Base-by-base conservation (phyloP, 768 basidiomycete genomes). In the Macrocybe gigantea region DNA sequence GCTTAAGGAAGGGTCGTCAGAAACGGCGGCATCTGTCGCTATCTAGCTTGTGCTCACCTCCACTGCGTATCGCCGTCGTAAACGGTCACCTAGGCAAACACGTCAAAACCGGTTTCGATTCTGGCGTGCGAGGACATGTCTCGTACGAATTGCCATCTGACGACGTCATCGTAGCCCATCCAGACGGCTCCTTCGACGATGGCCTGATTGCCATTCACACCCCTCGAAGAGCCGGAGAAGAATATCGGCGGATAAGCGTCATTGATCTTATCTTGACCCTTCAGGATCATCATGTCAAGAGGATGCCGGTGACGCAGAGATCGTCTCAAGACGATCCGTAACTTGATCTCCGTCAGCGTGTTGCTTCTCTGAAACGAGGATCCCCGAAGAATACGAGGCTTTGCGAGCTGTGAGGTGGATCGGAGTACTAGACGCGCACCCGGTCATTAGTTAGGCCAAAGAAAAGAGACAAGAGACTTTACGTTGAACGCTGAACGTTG, bases 71-170 rank as follows among this genome's bases (percentile, higher is more conserved):
- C 64, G 30, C 66, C 65, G 49, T 79, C 74, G 54, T 78, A 76
- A 5, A 74, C 72, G 31, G 81, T 79, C 22, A 70, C 72, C 82
- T 83, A 46, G 13, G 12, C 22, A 22, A 53, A 55, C 33, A 41
- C 47, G 44, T 45, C 44, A 33, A 42, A 49, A 44, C 31, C 50
- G 36, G 33, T 40, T 36, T 40, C 43, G 35, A 13, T 38, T 29
- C 30, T 49, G 41, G 13, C 14, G 32, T 46, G 38, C 12, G 44
- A 31, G 32, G 38, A 33, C 13, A 49, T 15, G 39, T 45, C 22
- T 64, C 82, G 68, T 58, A 85, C 84, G 63, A 85, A 79, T 54
- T 72, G 68, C 80, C 80, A 82, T 39, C 75, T 70, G 9, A 77
- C 68, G 14, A 67, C 60, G 5, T 69, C 73, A 47, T 77, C 73